Base-by-base conservation (phyloP, 768 basidiomycete species). In the Myochromella boudieri region DNA sequence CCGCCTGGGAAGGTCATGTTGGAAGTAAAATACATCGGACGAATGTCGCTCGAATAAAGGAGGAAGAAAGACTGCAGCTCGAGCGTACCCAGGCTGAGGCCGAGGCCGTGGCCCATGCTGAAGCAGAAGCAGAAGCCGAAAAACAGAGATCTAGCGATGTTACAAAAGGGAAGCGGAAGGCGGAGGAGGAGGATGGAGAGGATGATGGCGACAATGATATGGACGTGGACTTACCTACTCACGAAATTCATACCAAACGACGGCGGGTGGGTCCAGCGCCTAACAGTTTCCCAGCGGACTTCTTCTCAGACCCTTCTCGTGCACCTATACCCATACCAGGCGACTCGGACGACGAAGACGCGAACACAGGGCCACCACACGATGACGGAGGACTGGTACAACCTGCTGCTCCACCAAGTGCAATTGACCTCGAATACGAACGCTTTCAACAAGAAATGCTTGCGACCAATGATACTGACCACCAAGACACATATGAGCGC, bases 1-100 rank as follows among this genome's bases (percentile, higher is more conserved):
- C 85, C 20, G 85, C 86, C n/a, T 93, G 90, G 90, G 82, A 90
- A 49, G 88, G 90, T 17, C 90, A 93, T 65, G 62, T 93, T 15
- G 89, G 85, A 10, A 89, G 85, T 68, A 92, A 92, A 67, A 66
- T 66, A 1, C 90, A 93, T 61, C 81, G 90, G 26, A 82, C 73
- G 31, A 84, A 80, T 57, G 81, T 84, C 14, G 72, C 74, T 9
- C 77, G 78, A 14, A 58, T 82, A 34, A 78, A 73, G 51, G 81
- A 82, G 58, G 76, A 82, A 54, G 80, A 84, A 48, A 67, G 62
- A 43, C 54, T 55, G 27, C 68, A 65, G 53, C 44, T 49, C 47
- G 49, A 60, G 6, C 53, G 66, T 33, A 68, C 68, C 37, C 68
- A 72, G 52, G 62, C 65, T 31, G 62, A 59, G 38, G 61, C 57